A percentile compares a stretch with the other conserved stretches of the same genome.
These are phyloP conservation scores for Acanthamoeba lenticulata DNA, from an alignment of 208 protist genomes.

Conservation along the genomic window DNA sequence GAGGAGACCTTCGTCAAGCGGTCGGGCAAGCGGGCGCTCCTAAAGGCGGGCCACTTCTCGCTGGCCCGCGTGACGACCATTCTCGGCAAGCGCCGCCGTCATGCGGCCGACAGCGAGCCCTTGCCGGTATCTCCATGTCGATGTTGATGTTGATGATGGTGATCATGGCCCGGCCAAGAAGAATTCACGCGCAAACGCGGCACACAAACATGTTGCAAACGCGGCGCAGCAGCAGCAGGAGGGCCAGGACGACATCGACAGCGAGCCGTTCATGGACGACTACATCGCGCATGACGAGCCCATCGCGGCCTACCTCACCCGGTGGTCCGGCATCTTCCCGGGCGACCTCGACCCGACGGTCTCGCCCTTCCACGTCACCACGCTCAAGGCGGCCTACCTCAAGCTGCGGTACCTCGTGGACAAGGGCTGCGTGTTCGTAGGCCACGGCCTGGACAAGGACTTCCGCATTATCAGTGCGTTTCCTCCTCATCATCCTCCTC, in stretches of 20 bases:
- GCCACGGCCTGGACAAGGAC: slow-evolving; percentile 95
- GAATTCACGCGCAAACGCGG: too few relatives aligned
- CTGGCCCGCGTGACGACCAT: slow-evolving; percentile 82
- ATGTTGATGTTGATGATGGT: too few relatives aligned
- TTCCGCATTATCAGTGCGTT: slow-evolving; percentile 94
- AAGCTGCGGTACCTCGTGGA: slow-evolving; percentile 94
- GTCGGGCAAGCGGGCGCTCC: slow-evolving; percentile 77
- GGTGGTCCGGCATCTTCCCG: slow-evolving; percentile 92
- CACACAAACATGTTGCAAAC: too few relatives aligned
- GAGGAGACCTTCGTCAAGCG: slow-evolving; percentile 71
- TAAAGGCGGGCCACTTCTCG: slow-evolving; percentile 78
- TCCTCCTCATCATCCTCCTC: too few relatives aligned
- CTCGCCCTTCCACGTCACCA: slow-evolving; percentile 93
- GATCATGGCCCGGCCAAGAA: too few relatives aligned
- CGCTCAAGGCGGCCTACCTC: slow-evolving; percentile 94
- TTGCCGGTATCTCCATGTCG: neutral
- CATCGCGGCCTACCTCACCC: slow-evolving; percentile 84
- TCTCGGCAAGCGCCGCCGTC: neutral
- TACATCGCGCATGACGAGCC: slow-evolving; percentile 82
- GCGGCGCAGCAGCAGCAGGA: too few relatives aligned
- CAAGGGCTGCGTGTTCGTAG: slow-evolving; percentile 93
- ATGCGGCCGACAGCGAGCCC: neutral
- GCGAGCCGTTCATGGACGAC: slow-evolving; percentile 83
- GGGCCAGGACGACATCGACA: neutral
- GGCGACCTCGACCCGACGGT: slow-evolving; percentile 94